Base-by-base conservation (phyloP, 2,329 filamentous ascomycete genomes). In the Diaporthe eres region DNA sequence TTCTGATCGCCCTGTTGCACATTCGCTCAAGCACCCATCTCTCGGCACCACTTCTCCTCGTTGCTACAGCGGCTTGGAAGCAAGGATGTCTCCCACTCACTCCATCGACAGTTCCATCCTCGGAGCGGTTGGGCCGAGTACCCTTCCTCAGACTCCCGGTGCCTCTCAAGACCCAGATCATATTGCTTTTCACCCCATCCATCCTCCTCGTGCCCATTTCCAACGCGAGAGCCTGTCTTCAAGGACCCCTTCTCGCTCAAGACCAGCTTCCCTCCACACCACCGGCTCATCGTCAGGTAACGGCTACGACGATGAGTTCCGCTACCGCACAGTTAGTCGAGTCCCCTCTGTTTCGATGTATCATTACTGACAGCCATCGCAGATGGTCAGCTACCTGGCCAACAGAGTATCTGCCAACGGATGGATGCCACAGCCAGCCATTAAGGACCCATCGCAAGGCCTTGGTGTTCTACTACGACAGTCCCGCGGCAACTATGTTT, bases 401-500 rank as follows among this genome's bases (percentile, higher is more conserved):
- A 83, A 80, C 63, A 78, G 80, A 63, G 79, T 80, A 28, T 78
- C 79, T 9, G 78, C 80, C 44, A 80, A 79, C 63, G 81, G 81
- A 25, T 83, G 82, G 82, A 80, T 83, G n/a, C 78, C 78, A 31
- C 72, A 77, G 39, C 77, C 76, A 6, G 71, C 78, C 4, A 76
- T 79, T 31, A 76, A 75, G 12, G 65, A 72, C 28, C 72, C 77
- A 13, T 78, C 81, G 37, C 80, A 81, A 53, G 80, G 78, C 57
- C 77, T 80, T 31, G 85, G 85, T 53, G 83, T 87, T 44, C 80
- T 86, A 17, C 77, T 86, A 70, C 81, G 84, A 55, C 82, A 82
- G 63, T 82, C 83, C n/a, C 81, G 84, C 55, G 85, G 85, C 68
- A 80, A 81, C 42, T 88, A 87, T 76, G 81, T 85, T 39, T 82